phyloP scores from a whole-genome alignment of 1,284 basidiomycete species.

The Violaceomyces palustris region DNA sequence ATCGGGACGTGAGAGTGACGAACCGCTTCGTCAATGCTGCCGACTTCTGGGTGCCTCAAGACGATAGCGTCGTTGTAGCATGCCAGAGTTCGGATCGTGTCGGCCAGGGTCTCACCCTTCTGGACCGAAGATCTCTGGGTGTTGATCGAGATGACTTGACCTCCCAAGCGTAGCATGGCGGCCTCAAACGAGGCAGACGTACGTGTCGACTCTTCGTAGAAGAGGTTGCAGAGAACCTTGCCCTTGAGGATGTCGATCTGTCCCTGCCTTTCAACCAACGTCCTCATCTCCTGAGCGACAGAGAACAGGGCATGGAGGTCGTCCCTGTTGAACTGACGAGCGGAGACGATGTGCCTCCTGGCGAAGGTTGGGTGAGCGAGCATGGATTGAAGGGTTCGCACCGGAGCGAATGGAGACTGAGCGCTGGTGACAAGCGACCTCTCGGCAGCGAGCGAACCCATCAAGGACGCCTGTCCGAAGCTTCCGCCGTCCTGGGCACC shows the following conservation, averaged over 20 bases:
- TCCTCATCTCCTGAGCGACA: slow-evolving; percentile 91
- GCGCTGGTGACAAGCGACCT: background rate
- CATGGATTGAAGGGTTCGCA: too few relatives aligned
- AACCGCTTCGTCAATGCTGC: slow-evolving; percentile 67
- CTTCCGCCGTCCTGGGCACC: slow-evolving; percentile 23
- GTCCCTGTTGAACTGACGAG: slow-evolving; percentile 84
- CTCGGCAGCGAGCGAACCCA: slow-evolving; percentile 22
- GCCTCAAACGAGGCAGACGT: slow-evolving; percentile 88
- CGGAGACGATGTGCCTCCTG: slow-evolving; percentile 85
- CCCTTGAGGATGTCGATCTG: slow-evolving; percentile 84
- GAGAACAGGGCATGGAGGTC: slow-evolving; percentile 93
- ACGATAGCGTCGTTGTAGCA: slow-evolving; percentile 96
- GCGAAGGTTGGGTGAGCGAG: slow-evolving; percentile 59
- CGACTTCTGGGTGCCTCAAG: slow-evolving; percentile 87
- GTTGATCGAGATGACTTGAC: slow-evolving; percentile 81
- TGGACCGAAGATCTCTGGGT: slow-evolving; percentile 79
- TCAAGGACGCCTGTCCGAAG: slow-evolving; percentile 5
- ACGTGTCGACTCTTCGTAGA: slow-evolving; percentile 96
- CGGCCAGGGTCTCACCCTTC: slow-evolving; percentile 90
- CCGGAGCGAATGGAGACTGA: too few relatives aligned
- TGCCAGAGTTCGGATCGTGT: slow-evolving; percentile 89
- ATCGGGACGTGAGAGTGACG: slow-evolving; percentile 93
- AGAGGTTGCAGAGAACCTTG: slow-evolving; percentile 86
- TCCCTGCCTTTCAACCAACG: slow-evolving; percentile 87
- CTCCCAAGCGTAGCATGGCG: slow-evolving; percentile 96